Base-by-base conservation (phyloP, 1,139 yeast species). In the Torulaspora globosa region DNA sequence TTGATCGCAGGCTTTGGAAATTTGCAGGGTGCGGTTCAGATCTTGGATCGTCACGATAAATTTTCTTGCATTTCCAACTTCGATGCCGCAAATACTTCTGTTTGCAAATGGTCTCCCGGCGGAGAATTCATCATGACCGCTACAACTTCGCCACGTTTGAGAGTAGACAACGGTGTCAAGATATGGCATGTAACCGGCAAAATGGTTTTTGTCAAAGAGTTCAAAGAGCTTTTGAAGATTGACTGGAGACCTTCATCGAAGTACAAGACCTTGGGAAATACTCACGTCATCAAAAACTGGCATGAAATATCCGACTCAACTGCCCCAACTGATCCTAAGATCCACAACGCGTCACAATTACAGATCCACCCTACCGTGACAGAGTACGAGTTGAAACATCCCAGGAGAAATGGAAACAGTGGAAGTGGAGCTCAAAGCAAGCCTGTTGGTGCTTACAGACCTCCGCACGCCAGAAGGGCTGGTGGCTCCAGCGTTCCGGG, bases 91-190 rank as follows among this genome's bases (percentile, higher is more conserved):
- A 94, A 94, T 70, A 89, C 97, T 10, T 84, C 95, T 24, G 95
- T 84, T 39, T 90, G 97, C 67, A 89, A 86, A 66, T 94, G 98
- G 98, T 83, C 95, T 3, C 98, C 99, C n/a, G 95, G 94, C 70
- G 97, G 98, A 32, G 80, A 95, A 62, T 88, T 77, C 63, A 82
- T 94, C 50, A 72, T 94, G 66, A 90, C 97, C 15, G 98, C 98
- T 19, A 94, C 98, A 6, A 92, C 98, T 0, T 82, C 97, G 18
- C 99, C 99, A 52, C 78, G 99, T 61, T 78, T 94, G 61, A 81
- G 98, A 64, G 99, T 94, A 42, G 99, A 94, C 67, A 94, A 94
- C 66, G 94, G 97, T 46, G 81, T 84, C 57, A 87, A 88, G 68
- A 74, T 94, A 59, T 92, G 97, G 97, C 95, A 92, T 66, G 89